These are phyloP conservation scores for Nymphaea thermarum DNA, from an alignment of 164 flowering plant species.

Conservation along the genomic window DNA sequence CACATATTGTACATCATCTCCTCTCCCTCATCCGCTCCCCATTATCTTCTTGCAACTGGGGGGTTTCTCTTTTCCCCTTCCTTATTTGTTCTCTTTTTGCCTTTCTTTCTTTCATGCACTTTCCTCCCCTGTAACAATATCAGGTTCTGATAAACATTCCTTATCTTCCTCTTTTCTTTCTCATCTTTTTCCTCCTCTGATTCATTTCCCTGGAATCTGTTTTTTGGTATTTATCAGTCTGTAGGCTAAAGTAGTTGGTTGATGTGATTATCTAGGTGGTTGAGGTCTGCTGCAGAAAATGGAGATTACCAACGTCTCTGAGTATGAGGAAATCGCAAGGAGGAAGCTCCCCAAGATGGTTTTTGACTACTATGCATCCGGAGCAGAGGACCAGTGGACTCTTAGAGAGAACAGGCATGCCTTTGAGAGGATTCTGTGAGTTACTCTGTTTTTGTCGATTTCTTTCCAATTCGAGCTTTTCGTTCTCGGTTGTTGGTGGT, in stretches of 20 bases:
- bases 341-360: constrained; percentile 83
- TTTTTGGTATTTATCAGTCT: neutral
- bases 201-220: neutral
- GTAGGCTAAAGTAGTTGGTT: neutral
- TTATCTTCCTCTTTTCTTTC: neutral
- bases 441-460: constrained; percentile 1
- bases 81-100: neutral
- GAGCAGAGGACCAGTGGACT: constrained; percentile 97
- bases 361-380: constrained; percentile 88
- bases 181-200: neutral
- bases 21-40: neutral
- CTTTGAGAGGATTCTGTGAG: constrained; percentile 83
- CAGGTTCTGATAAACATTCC: no score
- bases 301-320: constrained; percentile 76
- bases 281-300: constrained; percentile 12
- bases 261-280: neutral
- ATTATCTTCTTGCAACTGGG: neutral
- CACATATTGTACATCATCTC: neutral
- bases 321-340: constrained; percentile 80
- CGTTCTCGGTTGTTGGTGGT: neutral
- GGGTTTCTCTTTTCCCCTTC: neutral
- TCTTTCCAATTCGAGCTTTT: neutral
- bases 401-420: constrained; percentile 69
- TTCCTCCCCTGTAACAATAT: no score
- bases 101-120: neutral